A percentile compares a stretch with the other conserved stretches of the same genome.
Evolutionary conservation across 2,329 filamentous ascomycete genomes (phyloP).

Genomic region (Lachnellula willkommii): DNA sequence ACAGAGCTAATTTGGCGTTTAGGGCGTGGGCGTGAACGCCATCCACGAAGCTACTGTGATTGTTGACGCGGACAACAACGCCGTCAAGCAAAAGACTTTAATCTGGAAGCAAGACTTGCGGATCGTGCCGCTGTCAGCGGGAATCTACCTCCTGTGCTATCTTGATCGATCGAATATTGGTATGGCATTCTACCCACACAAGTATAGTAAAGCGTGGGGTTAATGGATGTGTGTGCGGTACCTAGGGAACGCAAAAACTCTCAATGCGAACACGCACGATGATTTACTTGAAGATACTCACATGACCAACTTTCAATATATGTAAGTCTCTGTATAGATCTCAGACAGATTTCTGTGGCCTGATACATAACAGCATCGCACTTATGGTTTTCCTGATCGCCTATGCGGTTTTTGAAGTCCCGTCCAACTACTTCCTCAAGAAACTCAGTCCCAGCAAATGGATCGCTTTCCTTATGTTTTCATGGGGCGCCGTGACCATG

Average conservation of each 20-base stretch:
- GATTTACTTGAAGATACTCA: constrained; percentile 57
- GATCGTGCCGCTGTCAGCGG: constrained; percentile 58
- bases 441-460: constrained; percentile 42
- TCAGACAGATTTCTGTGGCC: background rate
- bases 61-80: background rate
- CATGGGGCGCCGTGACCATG: constrained; percentile 44
- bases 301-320: constrained; percentile 59
- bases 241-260: constrained; percentile 58
- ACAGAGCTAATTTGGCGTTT: background rate
- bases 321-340: constrained; percentile 29
- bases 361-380: constrained; percentile 31
- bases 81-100: constrained; percentile 35
- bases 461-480: constrained; percentile 46
- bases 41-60: background rate
- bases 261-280: constrained; percentile 55
- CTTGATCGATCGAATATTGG: constrained; percentile 65
- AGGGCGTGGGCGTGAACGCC: background rate
- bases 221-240: background rate
- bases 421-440: constrained; percentile 46
- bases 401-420: constrained; percentile 45
- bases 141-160: constrained; percentile 63
- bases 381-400: constrained; percentile 44
- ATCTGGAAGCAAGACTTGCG: constrained; percentile 56
- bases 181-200: constrained; percentile 16
- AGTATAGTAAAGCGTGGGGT: background rate